A percentile compares a stretch with the other conserved stretches of the same genome.
Conservation (phyloP, 139 green algal species). For the Cymbomonas tetramitiformis region DNA sequence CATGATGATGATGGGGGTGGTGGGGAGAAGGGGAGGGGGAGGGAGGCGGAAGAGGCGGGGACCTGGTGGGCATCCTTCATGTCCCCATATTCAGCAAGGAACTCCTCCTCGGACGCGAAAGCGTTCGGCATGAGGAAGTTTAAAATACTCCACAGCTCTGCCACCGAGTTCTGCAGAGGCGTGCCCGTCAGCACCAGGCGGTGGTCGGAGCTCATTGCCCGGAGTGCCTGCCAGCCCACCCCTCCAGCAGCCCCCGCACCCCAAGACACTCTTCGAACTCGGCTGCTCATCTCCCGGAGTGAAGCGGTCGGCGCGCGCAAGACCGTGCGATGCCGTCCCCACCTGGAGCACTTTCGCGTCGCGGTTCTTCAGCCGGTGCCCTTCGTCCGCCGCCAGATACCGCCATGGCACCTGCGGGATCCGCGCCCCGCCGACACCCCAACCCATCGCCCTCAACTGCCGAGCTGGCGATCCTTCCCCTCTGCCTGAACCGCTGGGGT, state of each 20-base stretch:
- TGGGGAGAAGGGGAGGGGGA: too few relatives aligned
- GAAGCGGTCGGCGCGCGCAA: background rate
- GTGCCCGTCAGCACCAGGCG: slow-evolving; percentile 91
- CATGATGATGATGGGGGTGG: too few relatives aligned
- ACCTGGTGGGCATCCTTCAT: too few relatives aligned
- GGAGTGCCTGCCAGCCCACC: slow-evolving; percentile 63
- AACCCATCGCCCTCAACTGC: too few relatives aligned
- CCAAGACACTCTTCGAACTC: background rate
- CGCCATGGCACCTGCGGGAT: slow-evolving; percentile 67
- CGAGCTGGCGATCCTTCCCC: too few relatives aligned
- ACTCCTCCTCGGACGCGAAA: slow-evolving; percentile 37
- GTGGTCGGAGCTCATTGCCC: slow-evolving; percentile 51
- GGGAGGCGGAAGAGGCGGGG: too few relatives aligned
- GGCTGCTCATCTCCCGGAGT: background rate
- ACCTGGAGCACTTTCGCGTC: slow-evolving; percentile 38
- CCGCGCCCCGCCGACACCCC: too few relatives aligned
- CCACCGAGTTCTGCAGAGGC: slow-evolving; percentile 94
- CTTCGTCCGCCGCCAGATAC: slow-evolving; percentile 74
- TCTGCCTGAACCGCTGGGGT: too few relatives aligned
- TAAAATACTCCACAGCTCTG: slow-evolving; percentile 90
- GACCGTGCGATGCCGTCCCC: background rate
- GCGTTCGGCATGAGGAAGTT: slow-evolving; percentile 93
- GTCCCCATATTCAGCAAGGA: background rate
- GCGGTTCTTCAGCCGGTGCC: slow-evolving; percentile 70
- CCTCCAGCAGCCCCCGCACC: too few relatives aligned